phyloP scores from a whole-genome alignment of 2,329 filamentous ascomycete genomes.

The Colletotrichum filicis region DNA sequence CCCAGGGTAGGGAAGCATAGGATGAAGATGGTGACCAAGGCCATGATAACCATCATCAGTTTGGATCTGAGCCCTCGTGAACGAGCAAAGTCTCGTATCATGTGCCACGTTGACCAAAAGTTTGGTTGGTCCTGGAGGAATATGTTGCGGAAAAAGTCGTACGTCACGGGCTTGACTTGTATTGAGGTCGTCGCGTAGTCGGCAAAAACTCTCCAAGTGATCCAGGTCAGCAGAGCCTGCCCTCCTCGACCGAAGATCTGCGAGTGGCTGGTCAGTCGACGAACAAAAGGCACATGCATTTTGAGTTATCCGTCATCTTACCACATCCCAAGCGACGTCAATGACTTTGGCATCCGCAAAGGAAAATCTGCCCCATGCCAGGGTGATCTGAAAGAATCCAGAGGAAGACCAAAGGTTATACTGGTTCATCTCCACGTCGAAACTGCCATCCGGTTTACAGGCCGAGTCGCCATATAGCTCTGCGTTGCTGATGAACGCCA shows the following conservation, averaged over 20 bases:
- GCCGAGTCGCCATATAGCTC: background rate
- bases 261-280: background rate
- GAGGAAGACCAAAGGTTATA: constrained; percentile 35
- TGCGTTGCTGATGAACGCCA: background rate
- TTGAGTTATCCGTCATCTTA: constrained; percentile 27
- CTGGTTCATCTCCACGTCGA: constrained; percentile 6
- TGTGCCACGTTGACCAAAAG: constrained; percentile 33
- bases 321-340: constrained; percentile 43
- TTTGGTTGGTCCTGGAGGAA: constrained; percentile 39
- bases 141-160: constrained; percentile 39
- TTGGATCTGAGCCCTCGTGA: constrained; percentile 37
- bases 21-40: constrained; percentile 39
- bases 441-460: constrained; percentile 35
- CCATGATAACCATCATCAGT: constrained; percentile 38
- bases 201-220: constrained; percentile 43
- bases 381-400: constrained; percentile 37
- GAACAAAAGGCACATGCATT: no score
- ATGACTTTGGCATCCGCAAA: constrained; percentile 42
- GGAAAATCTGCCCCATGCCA: constrained; percentile 36
- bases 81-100: constrained; percentile 37
- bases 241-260: constrained; percentile 43
- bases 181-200: constrained; percentile 41
- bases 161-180: constrained; percentile 40
- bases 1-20: constrained; percentile 42
- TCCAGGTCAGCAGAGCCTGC: constrained; percentile 40